Percentiles rank a stretch among this genome's conserved stretches.
These are phyloP conservation scores for Asparagopsis taxiformis DNA, from an alignment of 31 red algal species.

Conservation along the genomic window DNA sequence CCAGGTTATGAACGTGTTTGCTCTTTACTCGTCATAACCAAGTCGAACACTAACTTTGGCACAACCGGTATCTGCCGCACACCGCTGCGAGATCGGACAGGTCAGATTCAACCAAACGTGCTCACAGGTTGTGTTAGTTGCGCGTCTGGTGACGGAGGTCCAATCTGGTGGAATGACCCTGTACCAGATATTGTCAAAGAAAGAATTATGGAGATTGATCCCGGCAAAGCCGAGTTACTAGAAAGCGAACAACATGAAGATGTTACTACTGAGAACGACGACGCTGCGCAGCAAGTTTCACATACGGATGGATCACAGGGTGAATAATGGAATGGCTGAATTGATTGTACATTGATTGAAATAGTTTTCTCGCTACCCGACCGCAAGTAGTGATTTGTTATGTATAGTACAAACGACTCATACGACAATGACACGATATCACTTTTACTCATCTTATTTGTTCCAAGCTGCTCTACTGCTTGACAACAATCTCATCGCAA, in stretches of 20 bases:
- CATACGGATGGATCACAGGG: no score
- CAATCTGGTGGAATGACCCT: constrained; percentile 92
- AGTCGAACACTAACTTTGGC: constrained; percentile 64
- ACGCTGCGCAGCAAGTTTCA: no score
- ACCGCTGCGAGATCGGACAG: constrained; percentile 61
- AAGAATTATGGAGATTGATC: constrained; percentile 30
- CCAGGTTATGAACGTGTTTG: constrained; percentile 91
- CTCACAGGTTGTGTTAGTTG: constrained; percentile 85
- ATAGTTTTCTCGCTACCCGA: no score
- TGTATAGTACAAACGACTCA: no score
- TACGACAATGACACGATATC: no score
- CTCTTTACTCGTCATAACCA: constrained; percentile 62
- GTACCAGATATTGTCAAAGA: constrained; percentile 75
- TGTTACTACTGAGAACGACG: no score
- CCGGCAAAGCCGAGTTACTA: constrained; percentile 33
- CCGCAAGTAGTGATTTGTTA: no score
- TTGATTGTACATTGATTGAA: no score
- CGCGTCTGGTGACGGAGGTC: constrained; percentile 78
- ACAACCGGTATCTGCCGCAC: constrained; percentile 77
- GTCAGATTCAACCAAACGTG: constrained; percentile 79
- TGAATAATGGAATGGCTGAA: no score
- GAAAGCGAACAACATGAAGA: constrained; percentile 8
- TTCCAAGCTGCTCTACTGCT: no score
- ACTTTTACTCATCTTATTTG: no score
- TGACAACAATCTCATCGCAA: no score